These are phyloP conservation scores for Hura crepitans DNA, from an alignment of 441 rosid genomes.

Conservation along the genomic window DNA sequence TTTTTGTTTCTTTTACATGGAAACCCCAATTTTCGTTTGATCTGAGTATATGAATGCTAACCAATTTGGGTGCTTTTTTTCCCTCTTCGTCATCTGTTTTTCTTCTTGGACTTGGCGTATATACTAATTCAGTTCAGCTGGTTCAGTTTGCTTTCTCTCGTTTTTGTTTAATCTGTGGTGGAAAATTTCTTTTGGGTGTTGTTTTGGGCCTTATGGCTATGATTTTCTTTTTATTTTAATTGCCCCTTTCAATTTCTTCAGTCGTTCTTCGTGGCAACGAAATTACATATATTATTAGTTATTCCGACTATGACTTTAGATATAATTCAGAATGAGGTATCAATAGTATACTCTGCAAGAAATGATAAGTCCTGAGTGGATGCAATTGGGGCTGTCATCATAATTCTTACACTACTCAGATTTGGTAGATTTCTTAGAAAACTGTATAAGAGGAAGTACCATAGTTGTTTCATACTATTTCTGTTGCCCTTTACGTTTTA, in stretches of 20 bases:
- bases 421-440: neutral
- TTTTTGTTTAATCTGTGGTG: neutral
- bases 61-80: neutral
- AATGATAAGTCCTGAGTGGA: neutral
- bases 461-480: neutral
- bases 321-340: neutral
- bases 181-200: neutral
- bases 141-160: neutral
- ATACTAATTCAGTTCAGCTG: neutral
- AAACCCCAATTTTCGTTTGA: slow-evolving; percentile 17
- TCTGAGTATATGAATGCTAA: neutral
- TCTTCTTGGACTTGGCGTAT: neutral
- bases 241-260: neutral
- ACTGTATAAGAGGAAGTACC: neutral
- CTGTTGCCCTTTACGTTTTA: neutral
- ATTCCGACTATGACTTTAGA: neutral
- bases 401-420: neutral
- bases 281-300: too few species aligned
- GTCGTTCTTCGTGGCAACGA: too few species aligned
- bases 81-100: neutral
- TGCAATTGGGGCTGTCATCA: neutral
- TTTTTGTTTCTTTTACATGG: neutral
- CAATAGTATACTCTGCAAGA: too few species aligned
- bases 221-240: neutral
- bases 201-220: too few species aligned